Percentiles rank a stretch among this genome's conserved stretches.
Evolutionary conservation across 768 basidiomycete species (phyloP).

Genomic region (Tulasnella calospora): DNA sequence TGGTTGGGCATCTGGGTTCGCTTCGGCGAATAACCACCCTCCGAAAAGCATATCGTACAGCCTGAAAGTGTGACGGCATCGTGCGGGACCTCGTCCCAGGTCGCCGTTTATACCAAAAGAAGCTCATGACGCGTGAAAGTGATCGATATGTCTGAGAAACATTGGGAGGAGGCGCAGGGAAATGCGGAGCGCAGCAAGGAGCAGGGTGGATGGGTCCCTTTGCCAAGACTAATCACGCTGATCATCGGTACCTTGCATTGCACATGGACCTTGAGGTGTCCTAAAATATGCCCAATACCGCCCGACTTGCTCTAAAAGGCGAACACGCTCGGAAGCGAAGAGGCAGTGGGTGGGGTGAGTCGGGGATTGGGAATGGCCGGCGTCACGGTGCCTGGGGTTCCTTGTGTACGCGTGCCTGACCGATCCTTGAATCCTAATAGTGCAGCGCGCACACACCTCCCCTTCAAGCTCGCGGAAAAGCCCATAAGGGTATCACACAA

Average conservation of each 20-base stretch:
- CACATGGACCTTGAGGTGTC: not conserved
- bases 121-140: not conserved
- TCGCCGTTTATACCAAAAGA: not conserved
- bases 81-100: not conserved
- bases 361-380: not conserved
- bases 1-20: not conserved
- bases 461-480: not conserved
- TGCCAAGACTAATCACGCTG: not conserved
- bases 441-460: not conserved
- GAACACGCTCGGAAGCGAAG: not conserved
- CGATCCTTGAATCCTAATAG: not conserved
- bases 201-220: not conserved
- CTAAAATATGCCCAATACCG: not conserved
- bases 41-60: slow-evolving; percentile 11
- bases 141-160: not conserved
- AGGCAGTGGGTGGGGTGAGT: not conserved
- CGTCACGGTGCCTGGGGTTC: not conserved
- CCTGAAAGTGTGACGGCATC: not conserved
- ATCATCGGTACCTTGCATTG: slow-evolving; percentile 5
- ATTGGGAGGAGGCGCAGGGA: not conserved
- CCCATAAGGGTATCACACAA: not conserved
- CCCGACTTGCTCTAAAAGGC: not conserved
- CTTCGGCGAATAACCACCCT: slow-evolving; percentile 2
- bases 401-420: not conserved
- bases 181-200: not conserved